Evolutionary conservation across 2,329 filamentous ascomycete species (phyloP), one percentile per base, ranked within the genome.

Genomic region (Davidsoniella eucalypti): DNA sequence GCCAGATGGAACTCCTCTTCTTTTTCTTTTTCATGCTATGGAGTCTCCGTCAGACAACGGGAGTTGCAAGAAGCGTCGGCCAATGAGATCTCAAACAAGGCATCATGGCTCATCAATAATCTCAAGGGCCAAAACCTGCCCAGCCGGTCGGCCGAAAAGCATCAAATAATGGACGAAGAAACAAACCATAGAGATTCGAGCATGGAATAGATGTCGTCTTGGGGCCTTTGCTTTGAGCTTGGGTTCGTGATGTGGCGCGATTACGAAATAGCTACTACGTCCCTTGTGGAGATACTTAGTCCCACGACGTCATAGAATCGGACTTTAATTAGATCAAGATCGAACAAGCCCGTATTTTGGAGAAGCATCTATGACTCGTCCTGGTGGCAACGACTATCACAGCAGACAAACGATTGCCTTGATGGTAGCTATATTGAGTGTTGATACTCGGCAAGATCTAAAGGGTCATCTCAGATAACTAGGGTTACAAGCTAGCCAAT

Each of bases 241-340:
- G 10, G 16, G 17, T 18, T 25, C 16, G 9, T 17, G 17, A 38
- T 18, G 18, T 41, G 39, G 10, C 39, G 12, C 4, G 23, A 48
- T 39, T 48, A 48, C 46, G 18, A 40, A n/a, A 38, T 47, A 17
- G 33, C 40, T 38, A 38, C 45, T 47, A 38, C 33, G 10, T 14
- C 26, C 17, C 26, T 21, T 38, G 45, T 26, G 42, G 42, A 44
- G 42, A 44, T 23, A 10, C 10, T n/a, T 23, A 44, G 8, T n/a
- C 25, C 21, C 5, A 25, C 36, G 37, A 37, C 43, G 25, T 25
- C 26, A 45, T 16, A 16, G 16, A 17, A 17, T 16, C 17, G 25
- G 17, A 12, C 26, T 25, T 17, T 45, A 18, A 33, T 29, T 45
- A 10, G n/a, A 45, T 12, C 29, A 17, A 16, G 14, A 17, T 29